Percentiles rank a stretch among this genome's conserved stretches.
Conservation (phyloP, 2,329 filamentous ascomycete species). For the Exophiala bonariae region DNA sequence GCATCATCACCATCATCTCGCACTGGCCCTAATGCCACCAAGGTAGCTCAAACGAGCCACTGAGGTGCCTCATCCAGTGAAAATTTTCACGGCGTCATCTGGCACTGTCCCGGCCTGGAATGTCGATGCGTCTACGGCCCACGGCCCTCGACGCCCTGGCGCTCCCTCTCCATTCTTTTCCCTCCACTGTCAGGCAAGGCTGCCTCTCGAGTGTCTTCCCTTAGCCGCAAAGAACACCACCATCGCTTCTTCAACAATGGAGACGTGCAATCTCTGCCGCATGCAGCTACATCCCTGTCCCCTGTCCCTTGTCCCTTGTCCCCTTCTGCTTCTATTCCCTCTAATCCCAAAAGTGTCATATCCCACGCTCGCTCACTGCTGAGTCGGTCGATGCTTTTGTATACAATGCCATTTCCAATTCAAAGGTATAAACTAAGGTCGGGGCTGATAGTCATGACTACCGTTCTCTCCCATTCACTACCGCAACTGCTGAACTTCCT, state of each 20-base stretch:
- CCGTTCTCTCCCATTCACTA: too few relatives aligned
- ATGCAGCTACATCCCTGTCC: slow-evolving; percentile 18
- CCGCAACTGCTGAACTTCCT: too few relatives aligned
- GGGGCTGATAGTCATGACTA: too few relatives aligned
- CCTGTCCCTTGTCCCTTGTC: not conserved
- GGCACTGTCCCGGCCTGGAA: slow-evolving; percentile 17
- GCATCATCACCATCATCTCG: not conserved
- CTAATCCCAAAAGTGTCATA: slow-evolving; percentile 10
- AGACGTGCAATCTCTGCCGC: slow-evolving; percentile 21
- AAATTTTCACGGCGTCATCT: slow-evolving; percentile 24
- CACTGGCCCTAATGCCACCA: not conserved
- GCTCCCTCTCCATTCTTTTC: not conserved
- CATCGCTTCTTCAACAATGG: slow-evolving; percentile 11
- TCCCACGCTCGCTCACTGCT: slow-evolving; percentile 15
- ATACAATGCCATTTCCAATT: too few relatives aligned
- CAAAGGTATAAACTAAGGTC: too few relatives aligned
- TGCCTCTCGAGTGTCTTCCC: slow-evolving; percentile 18
- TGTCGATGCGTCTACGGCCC: slow-evolving; percentile 16
- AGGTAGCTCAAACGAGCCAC: slow-evolving; percentile 3
- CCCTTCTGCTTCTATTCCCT: slow-evolving; percentile 10
- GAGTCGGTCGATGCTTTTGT: too few relatives aligned
- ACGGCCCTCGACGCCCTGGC: slow-evolving; percentile 2
- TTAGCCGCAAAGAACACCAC: slow-evolving; percentile 20
- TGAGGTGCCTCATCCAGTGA: slow-evolving; percentile 14
- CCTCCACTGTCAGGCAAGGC: slow-evolving; percentile 17